Conservation (phyloP, 75 land plant species). For the Azolla pinnata region DNA sequence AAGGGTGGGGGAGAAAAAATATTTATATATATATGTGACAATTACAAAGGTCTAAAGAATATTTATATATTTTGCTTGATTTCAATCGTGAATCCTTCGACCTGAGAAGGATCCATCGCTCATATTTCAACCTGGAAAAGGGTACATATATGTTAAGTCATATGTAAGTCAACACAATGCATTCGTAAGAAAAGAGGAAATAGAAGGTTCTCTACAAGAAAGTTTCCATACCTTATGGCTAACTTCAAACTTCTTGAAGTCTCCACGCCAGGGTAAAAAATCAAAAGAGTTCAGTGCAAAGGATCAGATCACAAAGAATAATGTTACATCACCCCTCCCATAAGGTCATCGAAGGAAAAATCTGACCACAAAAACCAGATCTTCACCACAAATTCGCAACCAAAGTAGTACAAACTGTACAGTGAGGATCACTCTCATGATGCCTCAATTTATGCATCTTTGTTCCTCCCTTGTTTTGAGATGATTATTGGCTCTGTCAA, state of each 20-base stretch:
- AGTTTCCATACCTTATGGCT: neutral
- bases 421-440: neutral
- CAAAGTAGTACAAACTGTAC: constrained; percentile 1
- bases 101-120: too few species aligned
- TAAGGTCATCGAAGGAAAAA: neutral
- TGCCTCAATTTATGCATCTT: neutral
- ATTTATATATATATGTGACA: too few species aligned
- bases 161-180: neutral
- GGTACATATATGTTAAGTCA: neutral
- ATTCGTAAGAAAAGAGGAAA: neutral
- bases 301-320: constrained; percentile 3
- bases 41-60: too few species aligned
- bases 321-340: constrained; percentile 2
- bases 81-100: too few species aligned
- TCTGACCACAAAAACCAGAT: neutral
- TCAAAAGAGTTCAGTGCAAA: too few species aligned
- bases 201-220: neutral
- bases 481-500: too few species aligned
- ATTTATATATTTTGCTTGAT: too few species aligned
- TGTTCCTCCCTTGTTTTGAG: neutral
- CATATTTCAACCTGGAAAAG: neutral
- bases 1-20: too few species aligned
- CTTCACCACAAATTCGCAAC: neutral
- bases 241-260: too few species aligned
- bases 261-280: too few species aligned